Evolutionary conservation across 2,329 filamentous ascomycete species (phyloP), one percentile per base, ranked within the genome.

Genomic region (Eurotiales sp.): DNA sequence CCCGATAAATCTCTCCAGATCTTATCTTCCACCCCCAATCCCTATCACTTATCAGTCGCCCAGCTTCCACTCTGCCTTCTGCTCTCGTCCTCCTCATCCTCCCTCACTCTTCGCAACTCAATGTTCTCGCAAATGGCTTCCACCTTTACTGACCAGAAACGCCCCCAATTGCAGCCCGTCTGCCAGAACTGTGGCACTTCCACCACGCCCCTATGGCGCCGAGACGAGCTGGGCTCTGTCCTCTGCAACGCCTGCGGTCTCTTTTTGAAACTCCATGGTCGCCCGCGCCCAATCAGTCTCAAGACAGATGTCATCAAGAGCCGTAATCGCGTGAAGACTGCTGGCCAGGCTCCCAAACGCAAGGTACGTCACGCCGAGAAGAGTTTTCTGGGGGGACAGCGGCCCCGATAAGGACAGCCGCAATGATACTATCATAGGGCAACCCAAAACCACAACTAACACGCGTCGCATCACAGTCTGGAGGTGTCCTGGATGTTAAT

Each of bases 231-330:
- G 64, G 93, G 93, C 59, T 87, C 90, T 1, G 92, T 99, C 32
- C 86, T 99, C 47, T 99, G 93, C 84, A 99, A 99, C 75, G 93
- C 93, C 64, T 99, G 93, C 73, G 93, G 93, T 54, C 81, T 99
- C 52, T 99, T 97, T 72, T 81, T 97, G 64, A 99, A 99, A 80
- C 81, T 99, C 60, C 93, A 99, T 69, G 91, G 91, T 58, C 87
- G 91, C 22, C 84, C 93, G 55, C 86, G 93, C 51, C 93, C 93
- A 60, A 96, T 96, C 69, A 95, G 89, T 62, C 81, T 99, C 63
- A 99, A 99, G 80, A 97, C 93, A 44, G 93, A 99, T 77, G 92
- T 97, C 60, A 99, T 99, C 77, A 99, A 99, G 79, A 96, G 91
- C 77, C 90, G 93, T 64, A 99, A 99, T 74, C 85, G 93, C 58